Base-by-base conservation (phyloP, 345 rosid genomes). In the Adansonia digitata region DNA sequence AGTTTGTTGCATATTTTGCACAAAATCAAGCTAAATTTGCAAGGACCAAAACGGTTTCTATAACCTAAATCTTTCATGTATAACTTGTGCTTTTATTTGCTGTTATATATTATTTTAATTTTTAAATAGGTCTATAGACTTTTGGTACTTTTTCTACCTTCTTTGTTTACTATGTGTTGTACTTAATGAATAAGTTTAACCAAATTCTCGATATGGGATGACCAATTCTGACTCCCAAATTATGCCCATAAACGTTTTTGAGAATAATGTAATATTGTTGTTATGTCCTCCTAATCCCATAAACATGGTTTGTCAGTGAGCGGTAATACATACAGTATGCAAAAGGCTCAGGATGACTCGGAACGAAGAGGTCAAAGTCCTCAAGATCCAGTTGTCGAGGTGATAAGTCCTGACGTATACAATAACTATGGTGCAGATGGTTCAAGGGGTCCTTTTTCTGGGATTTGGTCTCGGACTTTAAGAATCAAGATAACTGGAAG, bases 401-500 rank as follows among this genome's bases (percentile, higher is more conserved):
- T 94, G 71, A 85, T 92, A 31, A 88, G 87, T 79, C 98, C 97
- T 77, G 89, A 90, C 48, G 88, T 83, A 37, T 86, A 83, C 81
- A 83, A 61, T 82, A 76, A 82, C 65, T 84, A 77, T 83, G 88
- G 84, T 76, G 82, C 86, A 81, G 93, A 82, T 81, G 79, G 85
- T 70, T 82, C 96, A 51, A 87, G 89, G 85, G 78, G 63, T 71
- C 86, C 94, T 13, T 94, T 94, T 79, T 82, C 93, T 40, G 81
- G 89, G 35, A 61, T 91, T 77, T 94, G 97, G 97, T 87, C 95
- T 67, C 89, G 97, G 74, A 84, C 86, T 51, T 57, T 94, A 84
- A 90, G 97, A 81, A 77, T 94, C 73, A 94, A 87, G 76, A 85
- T 94, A 74, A 91, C 94, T 7, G 97, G 97, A 79, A 85, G 88